These are phyloP conservation scores for Pseudocercospora fuligena DNA, from an alignment of 2,329 filamentous ascomycete genomes.

Conservation along the genomic window DNA sequence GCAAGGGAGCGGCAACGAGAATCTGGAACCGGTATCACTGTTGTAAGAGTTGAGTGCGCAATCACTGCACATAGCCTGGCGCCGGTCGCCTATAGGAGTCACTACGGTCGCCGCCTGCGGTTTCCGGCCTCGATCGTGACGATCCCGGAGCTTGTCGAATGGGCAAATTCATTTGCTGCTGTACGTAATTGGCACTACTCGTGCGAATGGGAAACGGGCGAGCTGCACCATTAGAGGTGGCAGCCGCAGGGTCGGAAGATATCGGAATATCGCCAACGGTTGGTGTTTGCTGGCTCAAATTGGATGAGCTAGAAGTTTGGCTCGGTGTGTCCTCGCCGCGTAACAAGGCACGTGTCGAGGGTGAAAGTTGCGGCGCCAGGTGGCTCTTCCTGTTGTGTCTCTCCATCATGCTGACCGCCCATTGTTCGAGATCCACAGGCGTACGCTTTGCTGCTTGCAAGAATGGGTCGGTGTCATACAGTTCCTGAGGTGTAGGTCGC, in stretches of 20 bases:
- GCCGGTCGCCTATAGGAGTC: slow-evolving; percentile 34
- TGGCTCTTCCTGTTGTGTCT: slow-evolving; percentile 95
- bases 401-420: slow-evolving; percentile 94
- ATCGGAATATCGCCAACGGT: slow-evolving; percentile 40
- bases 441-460: slow-evolving; percentile 96
- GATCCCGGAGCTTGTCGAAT: slow-evolving; percentile 48
- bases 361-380: slow-evolving; percentile 78
- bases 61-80: slow-evolving; percentile 35
- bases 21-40: slow-evolving; percentile 1
- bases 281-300: slow-evolving; percentile 33
- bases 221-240: slow-evolving; percentile 30
- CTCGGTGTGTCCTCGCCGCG: slow-evolving; percentile 50
- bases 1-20: slow-evolving; percentile 7
- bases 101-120: slow-evolving; percentile 35
- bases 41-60: slow-evolving; percentile 2
- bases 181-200: slow-evolving; percentile 44
- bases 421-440: slow-evolving; percentile 88
- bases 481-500: slow-evolving; percentile 87
- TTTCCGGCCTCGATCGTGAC: slow-evolving; percentile 34
- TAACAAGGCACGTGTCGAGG: slow-evolving; percentile 76
- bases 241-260: slow-evolving; percentile 22
- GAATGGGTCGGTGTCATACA: slow-evolving; percentile 92
- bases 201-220: slow-evolving; percentile 50
- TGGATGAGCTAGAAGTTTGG: slow-evolving; percentile 24
- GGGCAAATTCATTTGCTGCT: slow-evolving; percentile 48